Evolutionary conservation across 2,329 filamentous ascomycete genomes (phyloP).

Genomic region (Aspergillus brunneoviolaceus): DNA sequence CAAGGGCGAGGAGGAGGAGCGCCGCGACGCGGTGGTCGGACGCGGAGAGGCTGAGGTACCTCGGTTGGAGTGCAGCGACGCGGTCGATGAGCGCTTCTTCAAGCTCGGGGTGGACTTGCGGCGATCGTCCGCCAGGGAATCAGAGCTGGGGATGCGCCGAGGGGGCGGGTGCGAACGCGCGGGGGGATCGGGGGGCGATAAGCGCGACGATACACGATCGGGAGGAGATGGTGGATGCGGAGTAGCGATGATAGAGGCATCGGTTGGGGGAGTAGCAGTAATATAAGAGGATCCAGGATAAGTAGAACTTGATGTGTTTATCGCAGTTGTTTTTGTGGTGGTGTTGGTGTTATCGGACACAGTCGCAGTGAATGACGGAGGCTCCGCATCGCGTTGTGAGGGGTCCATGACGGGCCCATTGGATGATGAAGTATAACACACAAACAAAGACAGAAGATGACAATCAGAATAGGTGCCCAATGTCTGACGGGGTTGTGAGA

Average conservation of each 20-base stretch:
- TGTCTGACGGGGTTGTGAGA: neutral
- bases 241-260: conserved; percentile 25
- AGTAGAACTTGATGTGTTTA: conserved; percentile 13
- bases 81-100: conserved; percentile 40
- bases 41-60: conserved; percentile 30
- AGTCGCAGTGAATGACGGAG: conserved; percentile 21
- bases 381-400: conserved; percentile 27
- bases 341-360: conserved; percentile 18
- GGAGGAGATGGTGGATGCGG: conserved; percentile 29
- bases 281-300: conserved; percentile 14
- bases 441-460: neutral
- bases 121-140: conserved; percentile 39
- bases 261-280: conserved; percentile 21
- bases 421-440: neutral
- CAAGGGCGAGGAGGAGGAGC: conserved; percentile 33
- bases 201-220: conserved; percentile 21
- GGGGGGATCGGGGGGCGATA: conserved; percentile 26
- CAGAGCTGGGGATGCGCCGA: conserved; percentile 35
- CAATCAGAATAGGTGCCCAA: neutral
- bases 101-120: conserved; percentile 36
- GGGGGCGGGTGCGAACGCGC: conserved; percentile 26
- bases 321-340: neutral
- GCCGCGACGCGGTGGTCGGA: conserved; percentile 34
- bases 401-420: conserved; percentile 31
- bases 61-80: conserved; percentile 38